phyloP scores from a whole-genome alignment of 1,284 basidiomycete species.

The Microbotryum intermedium region DNA sequence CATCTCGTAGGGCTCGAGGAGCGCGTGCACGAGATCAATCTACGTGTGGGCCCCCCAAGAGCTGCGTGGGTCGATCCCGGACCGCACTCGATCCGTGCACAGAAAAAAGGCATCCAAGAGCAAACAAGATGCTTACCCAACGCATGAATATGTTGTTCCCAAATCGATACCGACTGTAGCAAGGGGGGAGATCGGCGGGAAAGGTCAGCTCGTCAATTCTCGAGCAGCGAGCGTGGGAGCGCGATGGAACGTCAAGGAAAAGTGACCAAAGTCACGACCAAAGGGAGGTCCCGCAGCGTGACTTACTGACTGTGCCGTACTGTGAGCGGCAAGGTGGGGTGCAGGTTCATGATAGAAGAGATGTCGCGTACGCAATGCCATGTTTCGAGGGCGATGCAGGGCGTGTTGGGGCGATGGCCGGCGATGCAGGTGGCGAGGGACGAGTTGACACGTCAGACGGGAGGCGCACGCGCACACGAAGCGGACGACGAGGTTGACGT shows the following conservation, averaged over 20 bases:
- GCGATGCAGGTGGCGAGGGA: constrained; percentile 4
- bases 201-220: background rate
- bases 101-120: too few relatives aligned
- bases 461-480: background rate
- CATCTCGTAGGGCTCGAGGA: too few relatives aligned
- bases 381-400: constrained; percentile 1
- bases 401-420: too few relatives aligned
- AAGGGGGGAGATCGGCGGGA: background rate
- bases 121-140: constrained; percentile 40
- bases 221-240: background rate
- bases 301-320: background rate
- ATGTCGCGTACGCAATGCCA: constrained; percentile 11
- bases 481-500: background rate
- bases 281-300: background rate
- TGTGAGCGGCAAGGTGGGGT: background rate
- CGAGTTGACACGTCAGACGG: background rate
- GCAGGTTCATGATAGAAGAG: background rate
- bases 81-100: too few relatives aligned
- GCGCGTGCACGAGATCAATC: too few relatives aligned
- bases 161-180: constrained; percentile 47
- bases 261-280: background rate
- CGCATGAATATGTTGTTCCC: constrained; percentile 52
- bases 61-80: too few relatives aligned
- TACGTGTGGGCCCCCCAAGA: too few relatives aligned
- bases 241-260: background rate